A percentile compares a stretch with the other conserved stretches of the same genome.
phyloP scores from a whole-genome alignment of 208 protist genomes.

The Trypanosoma melophagium region DNA sequence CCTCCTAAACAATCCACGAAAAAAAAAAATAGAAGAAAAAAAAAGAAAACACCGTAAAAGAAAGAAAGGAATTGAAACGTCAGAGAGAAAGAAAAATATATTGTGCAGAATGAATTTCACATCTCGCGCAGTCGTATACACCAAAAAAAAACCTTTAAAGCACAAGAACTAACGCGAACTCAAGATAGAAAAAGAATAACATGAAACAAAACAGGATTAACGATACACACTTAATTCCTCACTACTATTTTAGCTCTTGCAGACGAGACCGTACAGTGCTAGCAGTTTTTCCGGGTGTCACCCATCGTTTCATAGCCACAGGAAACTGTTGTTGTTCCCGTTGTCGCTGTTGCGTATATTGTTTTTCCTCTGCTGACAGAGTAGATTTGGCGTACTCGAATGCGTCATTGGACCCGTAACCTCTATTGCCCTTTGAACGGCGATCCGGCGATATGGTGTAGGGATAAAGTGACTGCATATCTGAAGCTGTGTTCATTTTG shows the following conservation, averaged over 20 bases:
- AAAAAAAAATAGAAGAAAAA: neutral
- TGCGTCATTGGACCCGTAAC: neutral
- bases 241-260: neutral
- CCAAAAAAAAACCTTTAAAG: neutral
- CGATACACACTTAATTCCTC: neutral
- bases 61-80: slow-evolving; percentile 21
- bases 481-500: neutral
- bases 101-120: neutral
- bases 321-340: neutral
- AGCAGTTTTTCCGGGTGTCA: slow-evolving; percentile 4
- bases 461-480: neutral
- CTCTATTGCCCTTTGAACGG: neutral
- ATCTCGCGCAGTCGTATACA: neutral
- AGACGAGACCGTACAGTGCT: neutral
- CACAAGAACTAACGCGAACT: too few relatives aligned
- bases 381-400: slow-evolving; percentile 19
- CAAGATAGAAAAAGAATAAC: slow-evolving; percentile 3
- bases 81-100: neutral
- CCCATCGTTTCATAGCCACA: slow-evolving; percentile 9
- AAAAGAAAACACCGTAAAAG: slow-evolving; percentile 5
- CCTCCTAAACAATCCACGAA: neutral
- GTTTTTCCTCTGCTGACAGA: slow-evolving; percentile 16
- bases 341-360: neutral
- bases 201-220: neutral
- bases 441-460: neutral